Evolutionary conservation across 2,329 filamentous ascomycete species (phyloP), one percentile per base, ranked within the genome.

Genomic region (Erysiphe pulchra): DNA sequence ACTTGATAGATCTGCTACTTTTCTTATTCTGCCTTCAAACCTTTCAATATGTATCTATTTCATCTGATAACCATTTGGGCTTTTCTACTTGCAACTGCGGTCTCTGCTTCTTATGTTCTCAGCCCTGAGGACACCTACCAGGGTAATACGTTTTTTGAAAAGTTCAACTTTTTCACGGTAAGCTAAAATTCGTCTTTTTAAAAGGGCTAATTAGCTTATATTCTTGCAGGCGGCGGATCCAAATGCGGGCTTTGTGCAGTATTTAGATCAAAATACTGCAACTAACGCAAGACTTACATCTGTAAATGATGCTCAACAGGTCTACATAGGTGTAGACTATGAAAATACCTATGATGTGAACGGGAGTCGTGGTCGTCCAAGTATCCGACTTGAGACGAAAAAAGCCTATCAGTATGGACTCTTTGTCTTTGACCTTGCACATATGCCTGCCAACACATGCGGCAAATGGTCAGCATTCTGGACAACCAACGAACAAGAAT

Each of bases 401-500:
- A 65, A 70, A 45, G 58, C 63, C 2, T 85, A 75, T 58, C 70
- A 66, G 30, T 66, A 74, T 51, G 79, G 76, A 0, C 66, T 85
- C 8, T 72, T 83, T 51, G 73, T 85, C 42, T 64, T 77, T 17
- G 79, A 84, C 57, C 67, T 83, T 43, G 64, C 65, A 13, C 78
- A 83, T 52, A 83, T 84, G 75, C 79, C 79, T 1, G 46, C 66
- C 66, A 73, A 73, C 1, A 63, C 70, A 44, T 84, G 80, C 51
- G 80, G 80, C 17, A 68, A 71, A 24, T 84, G 80, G 78, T 79
- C 79, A 47, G 74, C 78, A 60, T 69, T 68, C 37, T 47, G 48
- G 48, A 47, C 46, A 7, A 44, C 45, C 13, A 42, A 44, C 9
- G 31, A 37, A 7, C 17, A 24, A 11, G 48, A 52, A 38, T 55